phyloP scores from a whole-genome alignment of 2,329 filamentous ascomycete species.

The Emergomyces pasteurianus region DNA sequence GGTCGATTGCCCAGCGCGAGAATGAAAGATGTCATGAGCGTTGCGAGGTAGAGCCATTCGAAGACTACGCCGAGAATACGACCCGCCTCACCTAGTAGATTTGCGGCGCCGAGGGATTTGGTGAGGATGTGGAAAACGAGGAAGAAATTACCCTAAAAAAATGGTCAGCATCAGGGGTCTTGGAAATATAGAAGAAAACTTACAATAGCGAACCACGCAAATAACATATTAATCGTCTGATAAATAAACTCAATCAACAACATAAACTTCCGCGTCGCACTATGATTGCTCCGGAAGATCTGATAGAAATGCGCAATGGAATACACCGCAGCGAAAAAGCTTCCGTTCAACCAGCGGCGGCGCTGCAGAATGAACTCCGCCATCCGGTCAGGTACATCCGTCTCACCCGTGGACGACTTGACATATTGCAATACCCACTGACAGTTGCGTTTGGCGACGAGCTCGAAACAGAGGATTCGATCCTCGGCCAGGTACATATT shows the following conservation, averaged over 20 bases:
- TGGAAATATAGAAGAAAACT: slow-evolving; percentile 13
- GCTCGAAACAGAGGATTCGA: slow-evolving; percentile 51
- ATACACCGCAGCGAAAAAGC: slow-evolving; percentile 96
- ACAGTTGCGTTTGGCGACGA: slow-evolving; percentile 93
- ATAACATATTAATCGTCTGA: slow-evolving; percentile 91
- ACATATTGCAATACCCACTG: slow-evolving; percentile 97
- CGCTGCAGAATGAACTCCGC: slow-evolving; percentile 92
- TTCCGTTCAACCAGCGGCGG: slow-evolving; percentile 93
- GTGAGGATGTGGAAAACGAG: slow-evolving; percentile 96
- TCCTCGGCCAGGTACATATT: slow-evolving; percentile 52
- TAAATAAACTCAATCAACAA: slow-evolving; percentile 90
- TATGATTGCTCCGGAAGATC: slow-evolving; percentile 88
- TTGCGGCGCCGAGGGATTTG: slow-evolving; percentile 58
- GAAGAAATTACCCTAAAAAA: slow-evolving; percentile 74
- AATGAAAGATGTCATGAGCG: slow-evolving; percentile 88
- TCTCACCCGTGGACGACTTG: slow-evolving; percentile 93
- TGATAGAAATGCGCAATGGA: slow-evolving; percentile 91
- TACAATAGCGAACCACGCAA: slow-evolving; percentile 92
- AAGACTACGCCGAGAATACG: slow-evolving; percentile 78
- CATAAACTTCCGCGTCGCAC: slow-evolving; percentile 72
- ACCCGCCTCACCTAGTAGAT: slow-evolving; percentile 64
- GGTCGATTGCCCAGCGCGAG: slow-evolving; percentile 88
- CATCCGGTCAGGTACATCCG: slow-evolving; percentile 88
- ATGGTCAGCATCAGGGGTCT: slow-evolving; percentile 4
- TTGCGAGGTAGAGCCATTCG: slow-evolving; percentile 89